Conservation (phyloP, 176 grass and related monocot species). For the Ampelocalamus luodianensis region DNA sequence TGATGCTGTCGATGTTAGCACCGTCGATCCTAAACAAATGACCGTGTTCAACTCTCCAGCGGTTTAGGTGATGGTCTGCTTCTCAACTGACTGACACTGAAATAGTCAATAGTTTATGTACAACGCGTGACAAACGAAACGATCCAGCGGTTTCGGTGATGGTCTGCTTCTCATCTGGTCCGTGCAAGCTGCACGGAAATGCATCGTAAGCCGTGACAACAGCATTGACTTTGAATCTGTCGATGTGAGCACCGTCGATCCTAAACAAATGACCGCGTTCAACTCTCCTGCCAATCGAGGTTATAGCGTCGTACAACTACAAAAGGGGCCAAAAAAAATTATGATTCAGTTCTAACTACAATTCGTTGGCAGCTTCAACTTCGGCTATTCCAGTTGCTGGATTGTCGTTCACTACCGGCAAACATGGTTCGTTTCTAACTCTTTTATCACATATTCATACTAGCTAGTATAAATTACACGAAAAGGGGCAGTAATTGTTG, state of each 20-base stretch:
- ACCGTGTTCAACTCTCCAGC: too few species aligned
- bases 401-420: too few species aligned
- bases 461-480: too few species aligned
- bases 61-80: too few species aligned
- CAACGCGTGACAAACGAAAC: neutral
- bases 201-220: conserved; percentile 8
- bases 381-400: neutral
- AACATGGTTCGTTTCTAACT: too few species aligned
- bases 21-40: too few species aligned
- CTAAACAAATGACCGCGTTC: neutral
- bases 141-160: neutral
- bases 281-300: neutral
- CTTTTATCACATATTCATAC: too few species aligned
- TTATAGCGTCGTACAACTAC: neutral
- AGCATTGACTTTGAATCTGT: neutral
- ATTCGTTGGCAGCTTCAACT: neutral
- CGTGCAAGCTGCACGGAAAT: neutral
- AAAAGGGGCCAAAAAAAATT: neutral
- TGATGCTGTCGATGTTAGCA: too few species aligned
- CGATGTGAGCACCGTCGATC: neutral
- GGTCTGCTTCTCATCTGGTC: neutral
- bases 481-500: too few species aligned
- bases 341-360: too few species aligned
- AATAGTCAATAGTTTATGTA: too few species aligned
- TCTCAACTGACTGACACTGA: too few species aligned